Base-by-base conservation (phyloP, 495 filamentous ascomycete genomes). In the Xylaria venustula region DNA sequence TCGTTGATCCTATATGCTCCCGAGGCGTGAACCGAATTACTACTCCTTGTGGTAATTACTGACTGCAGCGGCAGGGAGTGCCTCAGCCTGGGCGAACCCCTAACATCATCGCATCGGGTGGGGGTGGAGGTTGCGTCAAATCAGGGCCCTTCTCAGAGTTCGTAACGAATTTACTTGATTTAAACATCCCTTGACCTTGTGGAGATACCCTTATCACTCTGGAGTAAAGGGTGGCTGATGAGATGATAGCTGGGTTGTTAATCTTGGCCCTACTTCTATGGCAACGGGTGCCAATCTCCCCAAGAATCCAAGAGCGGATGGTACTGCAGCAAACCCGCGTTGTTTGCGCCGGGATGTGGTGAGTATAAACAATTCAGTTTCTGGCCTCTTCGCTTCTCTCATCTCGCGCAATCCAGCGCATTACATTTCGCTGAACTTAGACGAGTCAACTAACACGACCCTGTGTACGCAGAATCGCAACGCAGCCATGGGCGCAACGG, bases 41-140 rank as follows among this genome's bases (percentile, higher is more conserved):
- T n/a, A n/a, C n/a, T n/a, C n/a, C n/a, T n/a, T n/a, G n/a, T n/a
- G n/a, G n/a, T n/a, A n/a, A n/a, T n/a, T n/a, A n/a, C n/a, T n/a
- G n/a, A n/a, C n/a, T n/a, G n/a, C n/a, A n/a, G n/a, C n/a, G n/a
- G n/a, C n/a, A n/a, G n/a, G 72, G 72, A 17, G 60, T 75, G 34
- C 50, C 64, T 26, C 65, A 73, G 46, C 36, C 34, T 25, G 60
- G 65, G 46, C 54, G 65, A 26, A 69, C 63, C 19, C 71, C 66
- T 20, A 73, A 69, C 42, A 67, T 67, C 30, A 73, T 86, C 36
- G 75, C 77, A 26, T 65, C 77, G 2, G 83, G 75, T 46, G 79
- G 74, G 7, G 85, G 84, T 46, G 85, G 85, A 8, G 85, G 85
- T n/a, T 88, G 84, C 64, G 79, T 87, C 25, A 81, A 71, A 7